Evolutionary conservation across 2,329 filamentous ascomycete species (phyloP), one percentile per base, ranked within the genome.

Genomic region (Fusarium equiseti): DNA sequence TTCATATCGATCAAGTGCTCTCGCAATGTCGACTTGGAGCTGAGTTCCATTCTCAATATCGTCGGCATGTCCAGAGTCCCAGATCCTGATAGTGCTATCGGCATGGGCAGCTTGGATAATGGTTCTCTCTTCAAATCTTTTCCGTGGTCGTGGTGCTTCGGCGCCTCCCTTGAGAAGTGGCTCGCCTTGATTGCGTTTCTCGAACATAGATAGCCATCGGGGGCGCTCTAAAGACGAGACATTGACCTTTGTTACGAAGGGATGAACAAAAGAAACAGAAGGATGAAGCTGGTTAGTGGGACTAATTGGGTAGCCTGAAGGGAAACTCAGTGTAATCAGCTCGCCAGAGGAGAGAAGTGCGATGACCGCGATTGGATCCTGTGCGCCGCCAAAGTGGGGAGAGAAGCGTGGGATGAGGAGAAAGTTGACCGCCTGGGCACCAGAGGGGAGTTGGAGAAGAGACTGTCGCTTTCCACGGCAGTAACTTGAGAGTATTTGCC

Each of bases 231-330:
- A 84, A 15, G 89, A 87, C 12, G 93, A 87, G n/a, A 97, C 85
- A 18, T 88, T 87, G 54, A 92, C 85, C 53, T 90, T 89, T 57
- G 89, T 92, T 62, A 96, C 89, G 77, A 97, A 98, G 0, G 96
- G 96, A 76, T 98, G 94, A 9, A 97, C 91, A 68, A 98, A 92
- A 2, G 92, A 92, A 48, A 98, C 82, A 4, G 92, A 97, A 0
- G 95, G 88, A 76, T 97, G 95, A 8, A 99, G 86, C 80, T 97
- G 93, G 75, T 98, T 97, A 6, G 95, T 97, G 2, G 96, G 94
- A 29, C 91, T 92, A 59, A 98, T 97, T 2, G 94, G 92, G 79
- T 95, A 92, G 29, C 96, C 96, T 50, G 91, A 96, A 1, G 96
- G 96, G 77, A 98, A 98, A 75, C 91, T 97, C 78, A 98, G 83